Evolutionary conservation across 805 yeast species (phyloP), one percentile per base, ranked within the genome.

Genomic region (Teunomyces tritomae): DNA sequence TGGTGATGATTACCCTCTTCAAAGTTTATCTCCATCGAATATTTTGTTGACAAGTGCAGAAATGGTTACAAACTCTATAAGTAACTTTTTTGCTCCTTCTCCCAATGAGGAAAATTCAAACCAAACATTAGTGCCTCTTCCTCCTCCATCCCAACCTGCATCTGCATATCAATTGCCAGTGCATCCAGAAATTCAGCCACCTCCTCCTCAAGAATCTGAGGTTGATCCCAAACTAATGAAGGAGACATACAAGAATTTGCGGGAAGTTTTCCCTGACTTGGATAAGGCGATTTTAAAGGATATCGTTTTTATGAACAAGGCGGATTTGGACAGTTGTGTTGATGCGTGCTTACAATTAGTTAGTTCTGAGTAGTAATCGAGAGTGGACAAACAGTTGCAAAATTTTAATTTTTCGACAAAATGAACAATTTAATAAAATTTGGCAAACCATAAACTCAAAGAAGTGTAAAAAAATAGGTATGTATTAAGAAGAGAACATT

Each of bases 251-350:
- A 67, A 65, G 1, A 78, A 79, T 2, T 70, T 89, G 46, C 67
- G 68, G 27, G 82, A 82, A 42, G 86, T 90, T 82, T 89, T 90
- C 63, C 95, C 96, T 0, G 73, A 71, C 39, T 69, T 89, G 50
- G 96, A 89, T 55, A 68, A 70, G 43, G 87, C 80, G 0, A 68
- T 90, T 1, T 74, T 90, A 43, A 78, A 76, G 47, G 96, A 89
- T 59, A 83, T 89, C 3, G 76, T 89, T 28, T 66, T 69, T 2
- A 80, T 84, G 63, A 86, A 84, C 59, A 75, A 79, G 51, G 85
- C 85, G 28, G 73, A 84, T 44, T 72, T 87, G 5, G 95, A 90
- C 28, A 78, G 76, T 8, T 85, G 91, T 44, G 85, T 89, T 7
- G 96, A 89, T 59, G 79, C 82, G 7, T 72, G 77, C 46, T 58